Percentiles rank a stretch among this genome's conserved stretches.
Evolutionary conservation across 1,284 basidiomycete species (phyloP).

Genomic region (Cryptococcus maquisensis): DNA sequence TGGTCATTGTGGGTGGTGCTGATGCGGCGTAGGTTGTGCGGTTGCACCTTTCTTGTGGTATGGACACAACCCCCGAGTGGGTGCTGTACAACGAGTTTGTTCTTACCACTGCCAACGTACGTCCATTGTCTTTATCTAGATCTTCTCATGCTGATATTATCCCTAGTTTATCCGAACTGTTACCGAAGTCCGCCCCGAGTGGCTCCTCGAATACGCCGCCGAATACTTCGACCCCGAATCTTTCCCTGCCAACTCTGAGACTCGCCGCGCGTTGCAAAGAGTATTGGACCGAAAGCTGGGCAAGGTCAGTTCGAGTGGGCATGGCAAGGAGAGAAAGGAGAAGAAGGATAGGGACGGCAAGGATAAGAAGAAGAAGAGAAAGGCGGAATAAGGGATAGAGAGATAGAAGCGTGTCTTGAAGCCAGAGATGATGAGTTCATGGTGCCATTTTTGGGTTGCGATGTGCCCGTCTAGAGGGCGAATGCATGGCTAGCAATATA

Average conservation of each 20-base stretch:
- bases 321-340: conserved; percentile 16
- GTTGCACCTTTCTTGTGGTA: conserved; percentile 91
- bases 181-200: conserved; percentile 82
- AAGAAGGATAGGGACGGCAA: conserved; percentile 10
- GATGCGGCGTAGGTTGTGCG: conserved; percentile 61
- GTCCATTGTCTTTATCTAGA: conserved; percentile 10
- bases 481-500: too few relatives aligned
- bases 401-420: too few relatives aligned
- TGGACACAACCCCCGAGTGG: conserved; percentile 94
- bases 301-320: conserved; percentile 13
- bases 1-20: neutral
- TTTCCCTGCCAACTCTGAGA: conserved; percentile 43
- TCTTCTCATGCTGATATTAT: neutral
- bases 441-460: too few relatives aligned
- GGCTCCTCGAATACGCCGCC: conserved; percentile 79
- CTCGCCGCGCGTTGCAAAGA: conserved; percentile 38
- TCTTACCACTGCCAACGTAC: conserved; percentile 67
- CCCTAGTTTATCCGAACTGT: conserved; percentile 80
- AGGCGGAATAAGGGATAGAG: conserved; percentile 12
- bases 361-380: conserved; percentile 29
- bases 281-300: conserved; percentile 36
- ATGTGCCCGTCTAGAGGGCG: too few relatives aligned
- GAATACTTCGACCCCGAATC: conserved; percentile 59
- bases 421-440: too few relatives aligned
- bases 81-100: conserved; percentile 98